phyloP scores from a whole-genome alignment of 495 filamentous ascomycete genomes.

The Aspergillus ellipticus region DNA sequence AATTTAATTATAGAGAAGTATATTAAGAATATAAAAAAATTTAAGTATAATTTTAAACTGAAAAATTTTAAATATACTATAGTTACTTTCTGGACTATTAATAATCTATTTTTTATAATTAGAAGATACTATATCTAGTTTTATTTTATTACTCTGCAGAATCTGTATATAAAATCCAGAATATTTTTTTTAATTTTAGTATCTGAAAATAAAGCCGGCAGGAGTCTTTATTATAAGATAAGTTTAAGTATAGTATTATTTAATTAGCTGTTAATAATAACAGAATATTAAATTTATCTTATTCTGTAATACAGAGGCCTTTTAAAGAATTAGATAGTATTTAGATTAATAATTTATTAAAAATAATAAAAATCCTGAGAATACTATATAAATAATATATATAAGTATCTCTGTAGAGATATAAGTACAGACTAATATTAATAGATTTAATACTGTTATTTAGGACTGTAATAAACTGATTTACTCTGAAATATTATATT shows the following conservation, averaged over 20 bases:
- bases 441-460: conserved; percentile 7
- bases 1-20: not conserved
- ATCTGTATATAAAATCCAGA: not conserved
- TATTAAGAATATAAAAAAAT: conserved; percentile 2
- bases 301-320: not conserved
- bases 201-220: conserved; percentile 1
- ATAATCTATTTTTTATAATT: conserved; percentile 4
- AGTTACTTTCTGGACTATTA: not conserved
- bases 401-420: not conserved
- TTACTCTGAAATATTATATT: conserved; percentile 1
- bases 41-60: conserved; percentile 6
- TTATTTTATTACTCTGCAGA: conserved; percentile 2
- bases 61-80: conserved; percentile 5
- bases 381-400: conserved; percentile 1
- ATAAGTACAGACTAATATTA: not conserved
- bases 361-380: conserved; percentile 4
- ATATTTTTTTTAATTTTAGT: not conserved
- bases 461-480: conserved; percentile 8
- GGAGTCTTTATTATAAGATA: conserved; percentile 5
- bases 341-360: conserved; percentile 7
- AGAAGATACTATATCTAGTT: not conserved
- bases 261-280: not conserved
- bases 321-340: conserved; percentile 5
- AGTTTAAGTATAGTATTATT: not conserved
- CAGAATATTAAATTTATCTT: conserved; percentile 9